Evolutionary conservation across 1,284 basidiomycete genomes (phyloP).

Genomic region (Rhizoctonia solani): DNA sequence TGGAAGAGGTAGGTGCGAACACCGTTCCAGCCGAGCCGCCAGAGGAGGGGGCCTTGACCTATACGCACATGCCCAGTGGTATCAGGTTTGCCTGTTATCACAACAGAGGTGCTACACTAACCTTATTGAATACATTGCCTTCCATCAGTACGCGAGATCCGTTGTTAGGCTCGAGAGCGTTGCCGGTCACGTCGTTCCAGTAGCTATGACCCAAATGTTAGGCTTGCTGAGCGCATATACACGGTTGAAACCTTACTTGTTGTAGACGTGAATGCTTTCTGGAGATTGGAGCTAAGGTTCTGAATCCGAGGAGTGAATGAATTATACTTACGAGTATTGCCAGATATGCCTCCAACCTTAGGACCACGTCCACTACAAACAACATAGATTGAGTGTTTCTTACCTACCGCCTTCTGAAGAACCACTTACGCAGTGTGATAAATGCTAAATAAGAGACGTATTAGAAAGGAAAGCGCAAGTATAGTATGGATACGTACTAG

Average conservation of each 20-base stretch:
- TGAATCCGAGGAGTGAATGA: no score
- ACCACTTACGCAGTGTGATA: neutral
- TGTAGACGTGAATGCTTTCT: conserved; percentile 20
- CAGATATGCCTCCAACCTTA: conserved; percentile 2
- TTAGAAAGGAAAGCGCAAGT: neutral
- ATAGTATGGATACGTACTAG: neutral
- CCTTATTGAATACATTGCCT: conserved; percentile 30
- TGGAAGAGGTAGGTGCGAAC: neutral
- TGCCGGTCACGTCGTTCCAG: conserved; percentile 5
- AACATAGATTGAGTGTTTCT: neutral
- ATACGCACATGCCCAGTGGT: neutral
- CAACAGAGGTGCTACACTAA: neutral
- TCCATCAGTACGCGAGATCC: conserved; percentile 7
- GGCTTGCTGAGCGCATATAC: neutral
- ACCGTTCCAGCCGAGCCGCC: neutral
- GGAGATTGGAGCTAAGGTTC: no score
- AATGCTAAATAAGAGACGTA: neutral
- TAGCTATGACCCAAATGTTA: conserved; percentile 10
- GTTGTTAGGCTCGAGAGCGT: conserved; percentile 17
- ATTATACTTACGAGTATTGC: neutral
- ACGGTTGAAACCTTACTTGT: conserved; percentile 1
- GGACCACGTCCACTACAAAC: neutral
- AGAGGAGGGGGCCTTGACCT: neutral
- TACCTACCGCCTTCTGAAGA: neutral
- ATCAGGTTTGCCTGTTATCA: neutral